Base-by-base conservation (phyloP, 2,329 filamentous ascomycete species). In the Phialophora expanda region DNA sequence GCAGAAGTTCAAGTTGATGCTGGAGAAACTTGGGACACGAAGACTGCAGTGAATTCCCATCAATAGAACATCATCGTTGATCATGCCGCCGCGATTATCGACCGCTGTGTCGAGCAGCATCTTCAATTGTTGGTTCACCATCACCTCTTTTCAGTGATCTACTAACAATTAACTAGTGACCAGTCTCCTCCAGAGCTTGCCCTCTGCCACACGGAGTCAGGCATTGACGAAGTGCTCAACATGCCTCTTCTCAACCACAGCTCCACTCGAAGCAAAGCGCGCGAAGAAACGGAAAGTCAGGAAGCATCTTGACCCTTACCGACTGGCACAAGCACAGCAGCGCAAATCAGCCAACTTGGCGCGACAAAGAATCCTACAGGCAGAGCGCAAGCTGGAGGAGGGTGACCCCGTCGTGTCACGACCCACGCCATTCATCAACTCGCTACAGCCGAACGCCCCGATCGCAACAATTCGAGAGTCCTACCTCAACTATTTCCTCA, bases 291-390 rank as follows among this genome's bases (percentile, higher is more conserved):
- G 66, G 17, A 67, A 67, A 56, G 61, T 65, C 34, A 66, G 67
- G 26, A 66, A 65, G 60, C 69, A 69, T 60, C 62, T 66, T 14
- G 92, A 98, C 73, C 93, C 93, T 0, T 97, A 96, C 76, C 84
- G 89, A 66, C 86, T 90, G 78, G 90, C 90, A 2, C 92, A 96
- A 78, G 89, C 91, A 34, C 87, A 90, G 74, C 91, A 93, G 76
- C 89, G 92, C 68, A 96, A 94, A 78, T 87, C 90, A 11, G 91
- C 90, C 71, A 96, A 97, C 75, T 77, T 94, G 54, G 86, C 90
- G 74, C 88, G 92, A 59, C 92, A 90, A 74, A 83, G 86, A 68
- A 87, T 88, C 69, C 85, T 98, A 62, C 78, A 87, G 66, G 81
- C 86, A 69, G 82, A 88, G 75, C 87, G 91, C 66, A 83, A 86